Evolutionary conservation across 139 green algal species (phyloP).

Genomic region (Astrephomene gubernaculifera): DNA sequence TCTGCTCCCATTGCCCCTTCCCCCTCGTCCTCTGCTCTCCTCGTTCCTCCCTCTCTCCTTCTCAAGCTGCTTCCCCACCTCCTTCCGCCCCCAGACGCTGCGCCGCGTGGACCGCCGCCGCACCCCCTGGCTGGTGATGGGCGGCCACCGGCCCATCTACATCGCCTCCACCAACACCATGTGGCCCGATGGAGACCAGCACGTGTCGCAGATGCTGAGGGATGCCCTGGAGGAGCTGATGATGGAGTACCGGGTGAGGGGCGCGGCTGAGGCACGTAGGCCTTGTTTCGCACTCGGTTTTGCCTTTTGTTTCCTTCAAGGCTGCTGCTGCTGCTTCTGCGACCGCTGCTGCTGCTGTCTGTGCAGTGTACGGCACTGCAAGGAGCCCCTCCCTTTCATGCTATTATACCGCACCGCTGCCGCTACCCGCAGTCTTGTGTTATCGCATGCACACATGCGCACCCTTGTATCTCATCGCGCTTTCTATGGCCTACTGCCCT

Average conservation of each 20-base stretch:
- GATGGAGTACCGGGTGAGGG: slow-evolving; percentile 52
- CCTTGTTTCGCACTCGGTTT: too few species aligned
- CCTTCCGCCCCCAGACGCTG: slow-evolving; percentile 1
- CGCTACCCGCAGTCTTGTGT: too few species aligned
- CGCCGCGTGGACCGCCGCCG: slow-evolving; percentile 56
- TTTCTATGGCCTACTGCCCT: too few species aligned
- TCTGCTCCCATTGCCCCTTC: not conserved
- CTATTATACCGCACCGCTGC: too few species aligned
- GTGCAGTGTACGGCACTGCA: too few species aligned
- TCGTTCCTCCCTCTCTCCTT: not conserved
- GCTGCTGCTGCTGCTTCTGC: not conserved
- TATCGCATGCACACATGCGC: too few species aligned
- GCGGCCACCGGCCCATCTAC: slow-evolving; percentile 80
- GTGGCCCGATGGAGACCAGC: slow-evolving; percentile 60
- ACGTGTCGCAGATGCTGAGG: slow-evolving; percentile 56
- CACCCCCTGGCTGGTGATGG: slow-evolving; percentile 83
- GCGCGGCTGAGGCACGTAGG: not conserved
- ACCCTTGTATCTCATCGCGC: too few species aligned
- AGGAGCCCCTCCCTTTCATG: too few species aligned
- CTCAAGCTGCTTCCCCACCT: not conserved
- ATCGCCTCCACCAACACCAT: slow-evolving; percentile 46
- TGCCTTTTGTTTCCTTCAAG: not conserved
- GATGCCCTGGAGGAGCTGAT: slow-evolving; percentile 58
- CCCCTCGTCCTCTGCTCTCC: not conserved
- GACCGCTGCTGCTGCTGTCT: too few species aligned